Percentiles rank a stretch among this genome's conserved stretches.
These are phyloP conservation scores for Phytophthora parvispora DNA, from an alignment of 352 stramenopile genomes.

Conservation along the genomic window DNA sequence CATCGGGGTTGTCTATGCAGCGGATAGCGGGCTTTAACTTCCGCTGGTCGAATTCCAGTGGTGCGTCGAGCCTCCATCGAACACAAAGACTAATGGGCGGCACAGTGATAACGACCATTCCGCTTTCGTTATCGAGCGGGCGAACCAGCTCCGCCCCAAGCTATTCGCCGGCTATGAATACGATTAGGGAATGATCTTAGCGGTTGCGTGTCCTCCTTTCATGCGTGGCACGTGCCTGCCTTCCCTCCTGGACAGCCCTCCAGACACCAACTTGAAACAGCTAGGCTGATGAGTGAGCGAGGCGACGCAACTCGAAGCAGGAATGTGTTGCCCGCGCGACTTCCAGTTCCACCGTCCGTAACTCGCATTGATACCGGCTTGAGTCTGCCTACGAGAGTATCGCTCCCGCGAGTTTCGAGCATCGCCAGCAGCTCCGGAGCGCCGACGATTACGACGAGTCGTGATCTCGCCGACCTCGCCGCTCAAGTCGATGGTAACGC, in stretches of 20 bases:
- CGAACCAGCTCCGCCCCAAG: no score
- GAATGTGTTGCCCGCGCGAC: not conserved
- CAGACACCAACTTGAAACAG: not conserved
- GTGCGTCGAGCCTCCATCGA: not conserved
- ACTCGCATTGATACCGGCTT: not conserved
- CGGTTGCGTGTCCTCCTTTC: constrained; percentile 3
- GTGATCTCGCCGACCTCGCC: not conserved
- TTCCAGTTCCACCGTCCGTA: not conserved
- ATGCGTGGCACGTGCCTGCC: not conserved
- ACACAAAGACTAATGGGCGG: not conserved
- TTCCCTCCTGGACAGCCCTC: not conserved
- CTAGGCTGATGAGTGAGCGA: not conserved
- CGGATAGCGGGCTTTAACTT: constrained; percentile 27
- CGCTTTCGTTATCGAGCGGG: not conserved
- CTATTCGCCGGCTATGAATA: constrained; percentile 1
- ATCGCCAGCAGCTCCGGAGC: not conserved
- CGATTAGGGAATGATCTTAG: not conserved
- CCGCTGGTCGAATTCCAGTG: constrained; percentile 2
- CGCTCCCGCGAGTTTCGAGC: not conserved
- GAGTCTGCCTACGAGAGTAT: not conserved
- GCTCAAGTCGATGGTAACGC: not conserved
- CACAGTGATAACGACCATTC: not conserved
- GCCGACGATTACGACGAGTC: not conserved
- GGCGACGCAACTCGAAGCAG: not conserved
- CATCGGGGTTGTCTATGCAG: constrained; percentile 68